phyloP scores from a whole-genome alignment of 2,329 filamentous ascomycete species.

The Fusarium sp. region DNA sequence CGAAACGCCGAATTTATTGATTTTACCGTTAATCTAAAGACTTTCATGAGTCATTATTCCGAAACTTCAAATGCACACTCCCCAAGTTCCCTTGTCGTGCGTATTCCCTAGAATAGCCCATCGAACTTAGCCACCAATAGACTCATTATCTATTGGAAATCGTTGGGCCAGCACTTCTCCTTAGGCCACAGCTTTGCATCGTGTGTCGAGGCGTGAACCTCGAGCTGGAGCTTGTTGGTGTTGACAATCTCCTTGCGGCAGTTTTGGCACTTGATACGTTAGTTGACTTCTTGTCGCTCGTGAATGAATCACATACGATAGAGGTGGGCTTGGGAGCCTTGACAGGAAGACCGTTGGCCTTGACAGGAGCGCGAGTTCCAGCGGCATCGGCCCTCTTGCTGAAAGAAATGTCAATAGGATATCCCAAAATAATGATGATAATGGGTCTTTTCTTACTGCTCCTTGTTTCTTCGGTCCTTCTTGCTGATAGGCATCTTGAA shows the following conservation, averaged over 20 bases:
- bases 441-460: background rate
- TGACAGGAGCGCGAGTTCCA: conserved; percentile 64
- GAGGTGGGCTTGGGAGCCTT: conserved; percentile 61
- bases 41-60: conserved; percentile 26
- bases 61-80: background rate
- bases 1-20: conserved; percentile 7
- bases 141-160: conserved; percentile 48
- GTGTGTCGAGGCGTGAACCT: conserved; percentile 64
- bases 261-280: conserved; percentile 56
- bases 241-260: conserved; percentile 64
- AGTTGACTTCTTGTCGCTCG: background rate
- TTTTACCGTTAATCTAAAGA: conserved; percentile 5
- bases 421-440: background rate
- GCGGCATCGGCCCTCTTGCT: conserved; percentile 63
- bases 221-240: conserved; percentile 62
- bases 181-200: conserved; percentile 62
- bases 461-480: conserved; percentile 37
- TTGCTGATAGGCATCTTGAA: conserved; percentile 23
- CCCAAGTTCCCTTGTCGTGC: too few species aligned
- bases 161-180: conserved; percentile 69
- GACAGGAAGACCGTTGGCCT: conserved; percentile 65
- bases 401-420: background rate
- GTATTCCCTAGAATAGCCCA: background rate
- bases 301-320: conserved; percentile 26
- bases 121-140: too few species aligned